Base-by-base conservation (phyloP, 192 early-diverging fungal genomes). In the Dissophora globulifera region DNA sequence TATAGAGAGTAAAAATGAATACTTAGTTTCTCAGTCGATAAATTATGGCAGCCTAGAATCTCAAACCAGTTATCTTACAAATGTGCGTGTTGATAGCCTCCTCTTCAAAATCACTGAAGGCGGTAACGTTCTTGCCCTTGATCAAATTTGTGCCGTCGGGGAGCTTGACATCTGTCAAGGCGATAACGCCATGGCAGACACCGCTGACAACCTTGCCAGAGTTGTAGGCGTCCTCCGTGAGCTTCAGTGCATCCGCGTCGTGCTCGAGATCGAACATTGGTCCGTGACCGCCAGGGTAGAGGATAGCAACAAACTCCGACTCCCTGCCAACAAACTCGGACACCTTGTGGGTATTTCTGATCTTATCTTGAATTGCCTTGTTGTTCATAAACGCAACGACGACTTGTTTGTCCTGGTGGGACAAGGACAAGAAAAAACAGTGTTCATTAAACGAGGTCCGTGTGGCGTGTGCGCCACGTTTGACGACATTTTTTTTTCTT, bases 61-160 rank as follows among this genome's bases (percentile, higher is more conserved):
- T n/a, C n/a, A n/a, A n/a, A n/a, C n/a, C n/a, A n/a, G n/a, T n/a
- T n/a, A n/a, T n/a, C n/a, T n/a, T n/a, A n/a, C n/a, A n/a, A n/a
- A n/a, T n/a, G n/a, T n/a, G n/a, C n/a, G n/a, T n/a, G n/a, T n/a
- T n/a, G n/a, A 89, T 53, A 26, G 68, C 53, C 11, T 81, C 79
- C 54, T 94, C 93, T 51, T 92, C 93, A 47, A 66, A 62, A 59
- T 89, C 86, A n/a, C 89, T 82, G 66, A 94, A 94, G 12, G 89
- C 91, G 0, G 93, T 93, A 17, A 94, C 85, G 1, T 72, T 81
- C 50, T 84, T 90, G 25, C 89, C 90, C 27, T 78, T 65, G 26
- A 91, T 70, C 38, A 94, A 65, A 7, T 82, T 81, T 23, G 81
- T 82, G 4, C 91, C 92, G 54, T 85, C 72, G 29, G 62, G 62